These are phyloP conservation scores for Jaltomata sinuosa DNA, from an alignment of 257 asterid genomes.

Conservation along the genomic window DNA sequence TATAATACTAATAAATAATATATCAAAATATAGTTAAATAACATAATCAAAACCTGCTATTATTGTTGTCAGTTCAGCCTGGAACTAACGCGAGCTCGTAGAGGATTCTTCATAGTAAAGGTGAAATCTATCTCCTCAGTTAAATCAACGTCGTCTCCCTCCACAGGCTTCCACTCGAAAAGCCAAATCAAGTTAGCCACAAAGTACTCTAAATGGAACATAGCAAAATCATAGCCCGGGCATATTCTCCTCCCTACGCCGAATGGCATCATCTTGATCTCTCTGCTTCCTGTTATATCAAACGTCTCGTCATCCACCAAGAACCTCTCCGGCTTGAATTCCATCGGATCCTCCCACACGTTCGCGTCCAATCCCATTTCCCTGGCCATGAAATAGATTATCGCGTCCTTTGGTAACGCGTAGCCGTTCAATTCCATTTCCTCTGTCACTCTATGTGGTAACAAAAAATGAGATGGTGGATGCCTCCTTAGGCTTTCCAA, in stretches of 20 bases:
- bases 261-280: neutral
- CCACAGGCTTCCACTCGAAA: neutral
- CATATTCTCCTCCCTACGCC: neutral
- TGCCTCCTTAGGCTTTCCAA: conserved; percentile 16
- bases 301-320: neutral
- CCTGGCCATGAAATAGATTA: conserved; percentile 8
- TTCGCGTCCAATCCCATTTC: conserved; percentile 18
- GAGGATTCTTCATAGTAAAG: neutral
- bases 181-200: neutral
- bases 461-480: conserved; percentile 14
- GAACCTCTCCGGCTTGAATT: neutral
- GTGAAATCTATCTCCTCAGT: neutral
- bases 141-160: neutral
- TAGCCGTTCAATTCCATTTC: conserved; percentile 11
- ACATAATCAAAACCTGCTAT: no score
- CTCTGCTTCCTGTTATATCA: neutral
- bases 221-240: neutral
- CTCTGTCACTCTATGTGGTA: conserved; percentile 13
- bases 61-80: no score
- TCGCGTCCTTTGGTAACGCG: conserved; percentile 4
- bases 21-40: no score
- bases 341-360: conserved; percentile 20
- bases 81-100: neutral
- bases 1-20: no score
- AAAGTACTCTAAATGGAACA: neutral